Base-by-base conservation (phyloP, 768 basidiomycete genomes). In the Floccularia luteovirens region DNA sequence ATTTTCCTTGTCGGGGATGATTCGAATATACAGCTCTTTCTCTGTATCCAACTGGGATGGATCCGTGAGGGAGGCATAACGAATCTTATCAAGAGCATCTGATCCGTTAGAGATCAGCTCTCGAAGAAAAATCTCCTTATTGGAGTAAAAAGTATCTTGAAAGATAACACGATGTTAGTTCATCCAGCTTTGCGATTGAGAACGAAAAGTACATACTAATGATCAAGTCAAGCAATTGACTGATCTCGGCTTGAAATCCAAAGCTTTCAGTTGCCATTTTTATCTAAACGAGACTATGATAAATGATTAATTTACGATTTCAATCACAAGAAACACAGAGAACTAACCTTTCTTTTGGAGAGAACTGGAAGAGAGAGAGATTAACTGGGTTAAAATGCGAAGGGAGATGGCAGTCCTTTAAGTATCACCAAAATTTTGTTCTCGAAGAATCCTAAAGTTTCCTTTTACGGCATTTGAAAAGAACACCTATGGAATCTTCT, bases 101-200 rank as follows among this genome's bases (percentile, higher is more conserved):
- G 96, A 98, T 49, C 73, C 70, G 71, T 97, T 97, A 49, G 94
- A 98, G 67, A 94, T 97, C 52, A 98, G 48, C 69, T 98, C 96
- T 62, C 96, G 89, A 53, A 99, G 83, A 81, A 98, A 98, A 65
- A 99, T 98, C 71, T 97, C 94, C 77, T 99, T 99, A 83, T 99
- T 97, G 47, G 92, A 96, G 82, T 98, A 99, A 82, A 98, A 98
- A 48, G 94, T 97, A 76, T 97, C 88, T 90, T 49, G n/a, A 39
- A 37, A 30, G 20, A 5, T 24, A 36, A 36, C 16, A 25, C 54
- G 37, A 50, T 39, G 42, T 43, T 36, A 24, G 31, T 33, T 13
- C 3, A 31, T 24, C 20, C 23, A 27, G n/a, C 23, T 8, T 19
- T 16, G 31, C 17, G 13, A 45, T 20, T 32, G 36, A 24, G 36